phyloP scores from a whole-genome alignment of 192 early-diverging fungal species.

The Coemansia sp. region DNA sequence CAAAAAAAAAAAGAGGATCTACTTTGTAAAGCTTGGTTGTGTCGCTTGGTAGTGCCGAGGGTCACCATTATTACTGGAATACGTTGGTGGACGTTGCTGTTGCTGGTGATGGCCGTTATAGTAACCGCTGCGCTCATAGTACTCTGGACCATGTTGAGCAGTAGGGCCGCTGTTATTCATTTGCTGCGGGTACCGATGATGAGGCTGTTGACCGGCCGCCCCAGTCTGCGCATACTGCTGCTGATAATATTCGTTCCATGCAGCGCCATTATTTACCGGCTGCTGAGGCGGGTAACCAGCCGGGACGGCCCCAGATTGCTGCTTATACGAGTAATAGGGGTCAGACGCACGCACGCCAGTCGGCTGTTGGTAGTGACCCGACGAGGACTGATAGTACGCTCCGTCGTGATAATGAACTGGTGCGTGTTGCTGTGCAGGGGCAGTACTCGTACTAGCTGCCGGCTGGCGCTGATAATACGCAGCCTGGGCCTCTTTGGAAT shows the following conservation, averaged over 20 bases:
- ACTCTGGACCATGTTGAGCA: constrained; percentile 10
- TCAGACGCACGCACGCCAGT: neutral
- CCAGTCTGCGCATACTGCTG: constrained; percentile 21
- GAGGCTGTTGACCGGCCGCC: constrained; percentile 8
- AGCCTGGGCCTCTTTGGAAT: constrained; percentile 14
- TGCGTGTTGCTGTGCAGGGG: constrained; percentile 5
- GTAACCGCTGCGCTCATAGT: constrained; percentile 34
- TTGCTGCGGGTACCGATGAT: constrained; percentile 10
- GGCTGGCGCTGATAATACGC: constrained; percentile 25
- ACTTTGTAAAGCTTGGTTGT: constrained; percentile 10
- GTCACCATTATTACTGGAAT: neutral
- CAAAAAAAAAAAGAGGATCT: neutral
- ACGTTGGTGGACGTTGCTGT: neutral
- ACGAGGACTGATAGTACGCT: neutral
- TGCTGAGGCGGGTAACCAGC: constrained; percentile 1
- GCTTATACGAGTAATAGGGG: constrained; percentile 3
- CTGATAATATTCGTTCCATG: constrained; percentile 35
- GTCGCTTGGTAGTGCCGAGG: constrained; percentile 15
- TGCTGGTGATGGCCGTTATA: constrained; percentile 11
- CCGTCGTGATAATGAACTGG: constrained; percentile 9
- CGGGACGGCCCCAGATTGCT: neutral
- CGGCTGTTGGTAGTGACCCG: neutral
- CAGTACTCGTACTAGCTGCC: neutral
- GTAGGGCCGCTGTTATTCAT: neutral
- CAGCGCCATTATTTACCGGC: neutral